Base-by-base conservation (phyloP, 1,139 yeast species). In the Yamadazyma jaroonii region DNA sequence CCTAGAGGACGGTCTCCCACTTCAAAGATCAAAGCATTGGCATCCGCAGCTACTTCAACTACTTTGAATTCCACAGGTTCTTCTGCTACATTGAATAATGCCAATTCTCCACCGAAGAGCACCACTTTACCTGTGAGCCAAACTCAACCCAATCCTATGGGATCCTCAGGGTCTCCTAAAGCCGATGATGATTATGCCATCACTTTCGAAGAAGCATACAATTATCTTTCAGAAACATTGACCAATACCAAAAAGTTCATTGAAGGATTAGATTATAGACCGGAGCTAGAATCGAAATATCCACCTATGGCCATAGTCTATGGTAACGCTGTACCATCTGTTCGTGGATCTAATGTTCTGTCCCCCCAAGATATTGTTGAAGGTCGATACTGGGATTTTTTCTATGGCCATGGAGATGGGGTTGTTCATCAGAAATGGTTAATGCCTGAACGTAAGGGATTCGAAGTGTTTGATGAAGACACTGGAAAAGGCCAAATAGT, bases 401-500 rank as follows among this genome's bases (percentile, higher is more conserved):
- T 74, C 49, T 88, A 86, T 55, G 96, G 95, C 0, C 89, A 89
- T 8, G 97, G 97, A 6, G 97, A 89, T 54, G 97, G 97, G 25
- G 96, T 89, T 11, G 85, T 88, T 1, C 88, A 86, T 58, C 87
- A 83, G 49, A 78, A 78, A 45, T 83, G 90, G 82, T 61, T 86
- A 29, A 77, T 88, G 79, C 96, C 97, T 0, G 84, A 83, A 50
- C 62, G 67, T 21, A 70, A 72, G 46, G 94, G 94, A 0, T 88
- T 83, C 53, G 64, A 73, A 0, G 49, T 48, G 21, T 66, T 54
- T 40, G 58, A 71, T 41, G 52, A 55, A 7, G 48, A 48, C 10
- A 57, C 67, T 0, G 67, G 67, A 2, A 46, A 48, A 31, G 77
- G 77, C 7, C 70, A 71, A 35, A 77, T 85, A 3, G 86, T 75